Base-by-base conservation (phyloP, 805 yeast species). In the Cyberlindnera mycetangii region DNA sequence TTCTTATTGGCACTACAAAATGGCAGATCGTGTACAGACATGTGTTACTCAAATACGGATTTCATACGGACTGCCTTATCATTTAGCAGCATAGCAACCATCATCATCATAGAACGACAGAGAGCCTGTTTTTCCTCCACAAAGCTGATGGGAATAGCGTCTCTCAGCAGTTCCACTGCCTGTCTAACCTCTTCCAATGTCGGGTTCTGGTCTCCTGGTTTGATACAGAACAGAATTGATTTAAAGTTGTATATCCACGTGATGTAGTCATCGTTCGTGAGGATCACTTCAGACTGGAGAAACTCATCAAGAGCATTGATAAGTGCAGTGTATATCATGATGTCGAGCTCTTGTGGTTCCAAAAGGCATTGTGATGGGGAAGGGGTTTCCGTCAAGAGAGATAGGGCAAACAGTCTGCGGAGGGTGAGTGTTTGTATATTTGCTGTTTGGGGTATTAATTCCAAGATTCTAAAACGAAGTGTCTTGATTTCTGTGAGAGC, bases 181-280 rank as follows among this genome's bases (percentile, higher is more conserved):
- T 32, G 30, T 2, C 15, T 27, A 14, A 42, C 18, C n/a, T 27
- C 36, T 14, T 12, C 18, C 28, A 42, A 18, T 3, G 30, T 16
- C 2, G 36, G 37, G 28, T 39, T 35, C n/a, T 27, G 30, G 14
- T 49, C 44, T 14, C 44, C 45, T 7, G 27, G 39, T 5, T 31
- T 30, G 11, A 49, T 28, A 19, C 43, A 36, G 12, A 22, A 37
- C 12, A 39, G 7, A 5, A 46, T 31, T 7, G 43, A 25, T 25
- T 40, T 49, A 18, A 49, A 27, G 28, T 41, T 49, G 28, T 38
- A 28, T 25, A 22, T 35, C 49, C 49, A 45, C 8, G 19, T 18
- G 11, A 19, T 18, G 34, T 34, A 49, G 15, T 45, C 47, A 7
- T 42, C 42, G 7, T 35, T 36, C 4, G 15, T 33, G 8, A 40